Evolutionary conservation across 2,329 filamentous ascomycete species (phyloP).

Genomic region (Pleoardoris graminearum): DNA sequence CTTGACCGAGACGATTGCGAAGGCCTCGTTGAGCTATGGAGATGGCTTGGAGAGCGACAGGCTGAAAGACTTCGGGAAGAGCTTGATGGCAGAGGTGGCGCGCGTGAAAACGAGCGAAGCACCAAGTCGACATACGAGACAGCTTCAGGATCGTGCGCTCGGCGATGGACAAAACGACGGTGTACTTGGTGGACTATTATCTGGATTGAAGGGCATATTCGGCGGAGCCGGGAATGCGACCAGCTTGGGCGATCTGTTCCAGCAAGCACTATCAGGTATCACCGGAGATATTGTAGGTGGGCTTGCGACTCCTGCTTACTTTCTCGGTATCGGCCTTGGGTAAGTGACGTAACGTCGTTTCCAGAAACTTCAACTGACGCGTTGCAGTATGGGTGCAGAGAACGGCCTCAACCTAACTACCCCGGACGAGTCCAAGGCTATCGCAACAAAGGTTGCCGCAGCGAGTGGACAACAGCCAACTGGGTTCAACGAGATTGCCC

Average conservation of each 20-base stretch:
- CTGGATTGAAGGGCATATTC: slow-evolving; percentile 2
- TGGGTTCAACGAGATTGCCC: slow-evolving; percentile 29
- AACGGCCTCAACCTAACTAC: slow-evolving; percentile 33
- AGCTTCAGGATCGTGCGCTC: background rate
- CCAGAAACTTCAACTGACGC: slow-evolving; percentile 10
- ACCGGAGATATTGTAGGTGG: slow-evolving; percentile 17
- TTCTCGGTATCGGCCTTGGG: slow-evolving; percentile 37
- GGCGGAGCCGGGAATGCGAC: slow-evolving; percentile 16
- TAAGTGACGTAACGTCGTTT: slow-evolving; percentile 8
- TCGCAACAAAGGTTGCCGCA: slow-evolving; percentile 24
- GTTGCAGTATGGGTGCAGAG: slow-evolving; percentile 27
- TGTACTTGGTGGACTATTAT: background rate
- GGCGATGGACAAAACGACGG: background rate
- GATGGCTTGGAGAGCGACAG: slow-evolving; percentile 15
- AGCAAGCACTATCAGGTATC: slow-evolving; percentile 13
- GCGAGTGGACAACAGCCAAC: slow-evolving; percentile 25
- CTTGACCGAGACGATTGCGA: slow-evolving; percentile 26
- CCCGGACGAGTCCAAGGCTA: slow-evolving; percentile 16
- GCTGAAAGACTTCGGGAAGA: slow-evolving; percentile 21
- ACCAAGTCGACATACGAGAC: slow-evolving; percentile 10
- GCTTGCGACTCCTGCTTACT: slow-evolving; percentile 31
- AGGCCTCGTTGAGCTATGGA: slow-evolving; percentile 25
- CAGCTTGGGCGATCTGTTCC: slow-evolving; percentile 16
- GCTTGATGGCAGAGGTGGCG: slow-evolving; percentile 21
- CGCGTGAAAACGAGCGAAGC: background rate